Evolutionary conservation across 306 rosid genomes (phyloP).

Genomic region (Vigna angularis): DNA sequence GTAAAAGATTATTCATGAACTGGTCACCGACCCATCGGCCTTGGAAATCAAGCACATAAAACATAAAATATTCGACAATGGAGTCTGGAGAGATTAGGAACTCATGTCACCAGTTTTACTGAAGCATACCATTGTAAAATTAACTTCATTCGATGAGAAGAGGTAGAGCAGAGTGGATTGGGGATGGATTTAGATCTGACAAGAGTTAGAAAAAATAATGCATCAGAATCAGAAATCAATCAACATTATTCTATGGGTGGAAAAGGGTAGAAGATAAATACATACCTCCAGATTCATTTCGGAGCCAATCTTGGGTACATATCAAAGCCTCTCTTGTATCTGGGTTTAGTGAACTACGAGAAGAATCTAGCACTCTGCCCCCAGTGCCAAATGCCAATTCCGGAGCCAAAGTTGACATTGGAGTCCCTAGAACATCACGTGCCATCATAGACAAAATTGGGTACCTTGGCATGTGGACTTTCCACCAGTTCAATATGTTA

Average conservation of each 20-base stretch:
- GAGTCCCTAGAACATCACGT: constrained; percentile 92
- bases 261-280: constrained; percentile 8
- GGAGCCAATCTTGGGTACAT: constrained; percentile 95
- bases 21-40: constrained; percentile 44
- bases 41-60: constrained; percentile 42
- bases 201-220: constrained; percentile 18
- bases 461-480: constrained; percentile 96
- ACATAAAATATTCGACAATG: constrained; percentile 11
- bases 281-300: constrained; percentile 71
- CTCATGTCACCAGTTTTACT: constrained; percentile 25
- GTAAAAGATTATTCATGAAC: constrained; percentile 31
- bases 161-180: constrained; percentile 61
- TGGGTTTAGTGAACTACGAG: constrained; percentile 65
- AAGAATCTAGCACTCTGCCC: constrained; percentile 77
- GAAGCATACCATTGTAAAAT: constrained; percentile 52
- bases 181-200: constrained; percentile 69
- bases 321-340: constrained; percentile 81
- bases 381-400: constrained; percentile 69
- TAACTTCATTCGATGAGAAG: constrained; percentile 60
- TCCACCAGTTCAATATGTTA: constrained; percentile 94
- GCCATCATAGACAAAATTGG: constrained; percentile 98
- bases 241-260: neutral
- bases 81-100: constrained; percentile 17
- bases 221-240: constrained; percentile 40
- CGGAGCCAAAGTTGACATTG: constrained; percentile 86